phyloP scores from a whole-genome alignment of 305 asterid species.

The Fraxinus sp. region DNA sequence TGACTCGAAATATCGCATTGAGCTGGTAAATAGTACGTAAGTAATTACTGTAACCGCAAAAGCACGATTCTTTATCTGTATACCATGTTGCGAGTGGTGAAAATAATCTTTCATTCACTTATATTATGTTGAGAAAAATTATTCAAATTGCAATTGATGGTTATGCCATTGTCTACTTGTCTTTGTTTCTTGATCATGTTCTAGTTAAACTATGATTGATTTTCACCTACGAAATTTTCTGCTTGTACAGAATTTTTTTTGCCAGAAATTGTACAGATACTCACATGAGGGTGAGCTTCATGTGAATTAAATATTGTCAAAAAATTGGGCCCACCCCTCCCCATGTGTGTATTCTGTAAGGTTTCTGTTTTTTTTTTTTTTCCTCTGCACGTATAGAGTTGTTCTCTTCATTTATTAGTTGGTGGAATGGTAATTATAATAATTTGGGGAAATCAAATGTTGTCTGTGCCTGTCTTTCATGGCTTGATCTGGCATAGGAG shows the following conservation, averaged over 20 bases:
- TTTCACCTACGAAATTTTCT: no score
- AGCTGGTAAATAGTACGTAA: background rate
- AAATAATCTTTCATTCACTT: background rate
- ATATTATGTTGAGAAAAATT: no score
- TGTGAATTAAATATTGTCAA: no score
- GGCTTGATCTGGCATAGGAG: background rate
- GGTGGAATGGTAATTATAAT: background rate
- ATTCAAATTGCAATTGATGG: background rate
- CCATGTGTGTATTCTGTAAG: no score
- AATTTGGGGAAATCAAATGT: background rate
- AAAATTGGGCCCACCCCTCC: no score
- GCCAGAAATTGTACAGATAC: no score
- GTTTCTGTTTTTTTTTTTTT: no score
- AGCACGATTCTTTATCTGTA: conserved; percentile 6
- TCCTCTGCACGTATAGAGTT: no score
- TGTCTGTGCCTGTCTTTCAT: background rate
- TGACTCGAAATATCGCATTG: background rate
- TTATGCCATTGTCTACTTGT: background rate
- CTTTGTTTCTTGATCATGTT: background rate
- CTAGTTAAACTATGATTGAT: no score
- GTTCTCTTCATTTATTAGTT: background rate
- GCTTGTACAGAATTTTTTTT: no score
- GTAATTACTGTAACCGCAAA: conserved; percentile 11
- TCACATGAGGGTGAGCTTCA: no score
- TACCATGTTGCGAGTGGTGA: background rate